Evolutionary conservation across 495 filamentous ascomycete genomes (phyloP).

Genomic region (Penicillium samsonianum): DNA sequence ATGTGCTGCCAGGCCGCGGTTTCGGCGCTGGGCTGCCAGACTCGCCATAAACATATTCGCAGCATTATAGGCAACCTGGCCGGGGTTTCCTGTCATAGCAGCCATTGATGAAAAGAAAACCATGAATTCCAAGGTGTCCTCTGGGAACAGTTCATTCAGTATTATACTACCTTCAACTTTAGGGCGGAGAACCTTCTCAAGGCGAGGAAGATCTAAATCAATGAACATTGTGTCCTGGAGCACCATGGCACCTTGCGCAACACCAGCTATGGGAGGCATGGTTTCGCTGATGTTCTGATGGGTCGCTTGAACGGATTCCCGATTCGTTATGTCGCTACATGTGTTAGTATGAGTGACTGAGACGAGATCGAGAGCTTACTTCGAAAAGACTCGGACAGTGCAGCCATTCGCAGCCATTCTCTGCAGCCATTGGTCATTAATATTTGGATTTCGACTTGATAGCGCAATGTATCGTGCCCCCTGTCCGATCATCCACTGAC

Average conservation of each 20-base stretch:
- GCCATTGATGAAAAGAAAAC: constrained; percentile 38
- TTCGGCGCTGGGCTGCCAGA: constrained; percentile 38
- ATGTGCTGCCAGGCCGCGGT: constrained; percentile 41
- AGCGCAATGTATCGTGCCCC: constrained; percentile 58
- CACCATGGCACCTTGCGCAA: constrained; percentile 50
- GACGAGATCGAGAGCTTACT: constrained; percentile 17
- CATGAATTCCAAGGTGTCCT: constrained; percentile 46
- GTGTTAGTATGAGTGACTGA: background rate
- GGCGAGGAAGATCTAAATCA: constrained; percentile 56
- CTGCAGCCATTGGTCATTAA: constrained; percentile 49
- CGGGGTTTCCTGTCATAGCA: constrained; percentile 36
- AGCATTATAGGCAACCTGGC: constrained; percentile 57
- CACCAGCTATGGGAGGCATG: constrained; percentile 55
- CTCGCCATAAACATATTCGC: constrained; percentile 58
- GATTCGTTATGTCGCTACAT: constrained; percentile 23
- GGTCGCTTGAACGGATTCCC: constrained; percentile 40
- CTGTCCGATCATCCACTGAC: constrained; percentile 54
- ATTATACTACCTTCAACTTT: constrained; percentile 49
- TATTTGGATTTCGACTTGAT: constrained; percentile 57
- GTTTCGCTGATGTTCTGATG: constrained; percentile 27
- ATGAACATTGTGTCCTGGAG: constrained; percentile 56
- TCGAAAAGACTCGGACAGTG: constrained; percentile 21
- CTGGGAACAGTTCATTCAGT: constrained; percentile 40
- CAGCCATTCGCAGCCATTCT: constrained; percentile 32
- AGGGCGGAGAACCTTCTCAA: constrained; percentile 47